A percentile compares a stretch with the other conserved stretches of the same genome.
phyloP scores from a whole-genome alignment of 257 asterid species.

The Fraxinus pennsylvanica region DNA sequence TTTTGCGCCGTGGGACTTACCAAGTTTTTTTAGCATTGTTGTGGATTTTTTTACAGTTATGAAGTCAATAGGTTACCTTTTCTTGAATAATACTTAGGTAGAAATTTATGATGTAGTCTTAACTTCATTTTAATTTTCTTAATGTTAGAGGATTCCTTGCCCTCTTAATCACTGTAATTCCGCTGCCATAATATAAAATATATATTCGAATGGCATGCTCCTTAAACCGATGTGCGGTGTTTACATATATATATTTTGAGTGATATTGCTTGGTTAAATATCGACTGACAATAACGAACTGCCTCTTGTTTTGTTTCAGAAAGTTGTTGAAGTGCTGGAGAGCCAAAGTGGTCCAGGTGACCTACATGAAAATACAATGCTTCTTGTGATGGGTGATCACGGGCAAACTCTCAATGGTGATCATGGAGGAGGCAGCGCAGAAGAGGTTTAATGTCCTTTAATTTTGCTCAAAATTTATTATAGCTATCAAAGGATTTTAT shows the following conservation, averaged over 20 bases:
- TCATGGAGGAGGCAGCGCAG: constrained; percentile 96
- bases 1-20: background rate
- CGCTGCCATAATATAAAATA: background rate
- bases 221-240: background rate
- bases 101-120: background rate
- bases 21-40: background rate
- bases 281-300: constrained; percentile 23
- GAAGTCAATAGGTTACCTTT: background rate
- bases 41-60: background rate
- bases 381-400: constrained; percentile 98
- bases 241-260: background rate
- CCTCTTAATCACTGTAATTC: background rate
- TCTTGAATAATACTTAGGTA: background rate
- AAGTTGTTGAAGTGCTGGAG: constrained; percentile 68
- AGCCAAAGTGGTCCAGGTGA: constrained; percentile 85
- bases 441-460: constrained; percentile 63
- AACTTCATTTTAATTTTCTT: background rate
- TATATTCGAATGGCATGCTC: constrained; percentile 11
- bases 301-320: constrained; percentile 44
- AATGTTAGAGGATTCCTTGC: background rate
- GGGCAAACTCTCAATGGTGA: constrained; percentile 97
- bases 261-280: background rate
- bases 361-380: constrained; percentile 89
- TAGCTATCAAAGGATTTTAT: constrained; percentile 22
- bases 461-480: constrained; percentile 16